These are phyloP conservation scores for Amaranthus palmeri DNA, from an alignment of 148 eudicot species.

Conservation along the genomic window DNA sequence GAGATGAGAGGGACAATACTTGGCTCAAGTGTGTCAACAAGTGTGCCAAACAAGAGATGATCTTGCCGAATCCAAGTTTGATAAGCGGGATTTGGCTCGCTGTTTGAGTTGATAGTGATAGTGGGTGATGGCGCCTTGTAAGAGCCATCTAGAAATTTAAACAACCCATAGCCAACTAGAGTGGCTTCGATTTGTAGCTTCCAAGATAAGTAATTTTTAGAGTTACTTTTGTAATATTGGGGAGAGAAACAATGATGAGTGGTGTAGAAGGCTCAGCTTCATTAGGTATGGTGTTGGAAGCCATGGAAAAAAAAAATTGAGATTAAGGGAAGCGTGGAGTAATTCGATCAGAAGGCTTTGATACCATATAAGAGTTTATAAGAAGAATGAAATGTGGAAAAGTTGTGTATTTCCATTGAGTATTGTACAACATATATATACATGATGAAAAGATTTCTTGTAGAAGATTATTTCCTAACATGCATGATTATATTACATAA, in stretches of 20 bases:
- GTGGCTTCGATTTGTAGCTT: conserved; percentile 8
- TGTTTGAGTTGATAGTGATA: not conserved
- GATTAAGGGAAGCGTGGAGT: too few species aligned
- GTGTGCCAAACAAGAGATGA: not conserved
- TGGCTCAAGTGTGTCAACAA: not conserved
- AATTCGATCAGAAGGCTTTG: too few species aligned
- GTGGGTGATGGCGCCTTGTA: not conserved
- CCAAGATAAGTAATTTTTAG: conserved; percentile 1
- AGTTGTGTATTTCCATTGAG: too few species aligned
- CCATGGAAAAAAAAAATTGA: too few species aligned
- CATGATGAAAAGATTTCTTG: too few species aligned
- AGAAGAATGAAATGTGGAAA: too few species aligned
- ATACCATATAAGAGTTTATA: too few species aligned
- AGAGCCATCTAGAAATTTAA: conserved; percentile 12
- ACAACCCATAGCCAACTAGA: conserved; percentile 4
- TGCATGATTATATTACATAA: too few species aligned
- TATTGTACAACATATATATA: too few species aligned
- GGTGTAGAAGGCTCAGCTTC: not conserved
- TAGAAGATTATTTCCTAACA: too few species aligned
- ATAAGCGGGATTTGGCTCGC: not conserved
- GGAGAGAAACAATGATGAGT: not conserved
- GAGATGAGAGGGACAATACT: not conserved
- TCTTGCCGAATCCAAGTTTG: conserved; percentile 2
- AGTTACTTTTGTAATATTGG: not conserved
- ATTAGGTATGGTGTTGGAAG: not conserved